Evolutionary conservation across 2,329 filamentous ascomycete species (phyloP).

Genomic region (Pyricularia sp.): DNA sequence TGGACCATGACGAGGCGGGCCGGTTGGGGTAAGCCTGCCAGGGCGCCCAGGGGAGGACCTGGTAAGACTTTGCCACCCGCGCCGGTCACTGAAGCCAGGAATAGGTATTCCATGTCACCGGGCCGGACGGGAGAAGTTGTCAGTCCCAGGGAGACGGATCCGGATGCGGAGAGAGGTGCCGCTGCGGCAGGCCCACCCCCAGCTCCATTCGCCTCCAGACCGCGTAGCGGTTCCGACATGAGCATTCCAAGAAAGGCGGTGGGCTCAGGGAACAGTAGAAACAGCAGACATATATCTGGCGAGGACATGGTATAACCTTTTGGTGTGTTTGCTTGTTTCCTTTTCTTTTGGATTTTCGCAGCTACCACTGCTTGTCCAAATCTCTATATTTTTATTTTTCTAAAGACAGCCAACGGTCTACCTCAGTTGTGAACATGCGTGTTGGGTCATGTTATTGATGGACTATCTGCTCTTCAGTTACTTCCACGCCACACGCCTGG

Average conservation of each 20-base stretch:
- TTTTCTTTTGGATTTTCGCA: not conserved
- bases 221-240: not conserved
- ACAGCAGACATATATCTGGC: not conserved
- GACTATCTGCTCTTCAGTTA: no score
- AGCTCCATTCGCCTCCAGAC: not conserved
- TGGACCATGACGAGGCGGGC: constrained; percentile 3
- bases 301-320: not conserved
- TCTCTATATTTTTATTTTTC: not conserved
- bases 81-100: not conserved
- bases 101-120: not conserved
- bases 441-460: no score
- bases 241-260: not conserved
- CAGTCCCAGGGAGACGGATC: not conserved
- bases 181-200: not conserved
- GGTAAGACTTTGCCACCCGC: not conserved
- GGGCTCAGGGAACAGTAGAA: not conserved
- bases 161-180: not conserved
- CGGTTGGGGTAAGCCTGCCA: constrained; percentile 1
- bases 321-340: not conserved
- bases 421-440: no score
- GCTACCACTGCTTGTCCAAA: not conserved
- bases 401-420: not conserved
- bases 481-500: no score
- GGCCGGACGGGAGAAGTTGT: not conserved
- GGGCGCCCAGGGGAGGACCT: not conserved